These are phyloP conservation scores for Colletotrichum noveboracense DNA, from an alignment of 2,329 filamentous ascomycete species.

Conservation along the genomic window DNA sequence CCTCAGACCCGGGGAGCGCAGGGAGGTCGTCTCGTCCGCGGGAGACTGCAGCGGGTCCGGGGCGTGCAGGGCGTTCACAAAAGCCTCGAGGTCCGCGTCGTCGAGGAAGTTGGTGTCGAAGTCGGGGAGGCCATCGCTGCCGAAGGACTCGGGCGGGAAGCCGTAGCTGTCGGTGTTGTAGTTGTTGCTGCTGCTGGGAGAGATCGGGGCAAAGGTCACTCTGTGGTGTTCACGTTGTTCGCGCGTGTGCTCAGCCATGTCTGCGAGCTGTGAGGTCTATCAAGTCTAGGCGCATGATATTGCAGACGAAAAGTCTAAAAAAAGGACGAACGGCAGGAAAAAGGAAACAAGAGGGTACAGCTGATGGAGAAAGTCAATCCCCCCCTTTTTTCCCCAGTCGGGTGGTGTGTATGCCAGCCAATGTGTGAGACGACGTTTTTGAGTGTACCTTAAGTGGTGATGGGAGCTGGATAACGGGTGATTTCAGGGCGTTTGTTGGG, in stretches of 20 bases:
- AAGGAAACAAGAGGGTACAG: neutral
- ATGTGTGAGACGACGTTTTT: neutral
- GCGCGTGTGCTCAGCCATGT: slow-evolving; percentile 22
- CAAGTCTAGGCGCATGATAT: slow-evolving; percentile 16
- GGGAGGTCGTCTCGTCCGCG: slow-evolving; percentile 55
- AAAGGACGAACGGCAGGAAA: neutral
- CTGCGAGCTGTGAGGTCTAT: slow-evolving; percentile 6
- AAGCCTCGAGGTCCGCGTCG: slow-evolving; percentile 75
- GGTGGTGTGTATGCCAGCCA: neutral
- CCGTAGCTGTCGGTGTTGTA: slow-evolving; percentile 49
- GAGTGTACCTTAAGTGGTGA: neutral
- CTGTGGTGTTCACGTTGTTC: slow-evolving; percentile 24
- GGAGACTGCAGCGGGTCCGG: slow-evolving; percentile 75
- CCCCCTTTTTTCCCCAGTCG: neutral
- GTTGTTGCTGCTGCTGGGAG: slow-evolving; percentile 23
- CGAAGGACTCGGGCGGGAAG: slow-evolving; percentile 68
- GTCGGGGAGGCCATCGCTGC: slow-evolving; percentile 77
- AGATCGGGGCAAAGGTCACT: slow-evolving; percentile 17
- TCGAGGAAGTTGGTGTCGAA: slow-evolving; percentile 78
- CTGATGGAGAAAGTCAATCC: neutral
- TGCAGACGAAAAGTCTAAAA: neutral
- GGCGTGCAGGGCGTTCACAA: slow-evolving; percentile 81
- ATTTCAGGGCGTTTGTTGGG: slow-evolving; percentile 1
- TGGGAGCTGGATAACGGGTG: neutral
- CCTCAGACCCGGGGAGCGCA: slow-evolving; percentile 45